Evolutionary conservation across 2,329 filamentous ascomycete species (phyloP), one percentile per base, ranked within the genome.

Genomic region (Penicillium sp.): DNA sequence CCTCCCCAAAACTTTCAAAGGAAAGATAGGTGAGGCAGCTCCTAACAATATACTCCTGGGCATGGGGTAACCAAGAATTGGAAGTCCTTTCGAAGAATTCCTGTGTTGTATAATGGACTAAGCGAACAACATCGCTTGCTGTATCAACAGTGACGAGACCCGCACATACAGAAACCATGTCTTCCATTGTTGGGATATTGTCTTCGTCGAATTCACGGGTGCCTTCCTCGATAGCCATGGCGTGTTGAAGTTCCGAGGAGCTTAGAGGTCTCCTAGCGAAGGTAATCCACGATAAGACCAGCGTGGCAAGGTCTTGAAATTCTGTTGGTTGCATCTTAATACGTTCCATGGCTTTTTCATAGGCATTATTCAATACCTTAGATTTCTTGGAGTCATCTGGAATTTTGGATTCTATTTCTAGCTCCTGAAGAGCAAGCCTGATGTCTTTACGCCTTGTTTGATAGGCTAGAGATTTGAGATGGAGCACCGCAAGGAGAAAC

Each of bases 101-200:
- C 46, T 79, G 74, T 1, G 77, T 70, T 0, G 78, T 79, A 53
- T 77, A 76, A 59, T 81, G 78, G 3, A 77, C 59, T 18, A 67
- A 56, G 3, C 61, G 64, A 28, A 67, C 55, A 7, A 62, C 52
- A 16, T 55, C 30, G 24, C 56, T 62, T 35, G 63, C 42, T 24
- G 59, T 35, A 47, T 66, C 63, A 18, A 64, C 28, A 8, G 45
- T 57, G 16, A 67, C 59, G 7, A 67, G 49, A 11, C 63, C 65
- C n/a, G 54, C 61, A 54, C 65, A 66, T 8, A 58, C 62, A 3
- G 61, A 63, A 11, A 63, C 16, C 12, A 48, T 48, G 4, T 18
- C 3, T 6, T 48, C 47, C 3, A 48, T 12, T 2, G 8, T 18
- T 20, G 24, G 14, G 4, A 48, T 30, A 48, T 21, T 21, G 3